Percentiles rank a stretch among this genome's conserved stretches.
phyloP scores from a whole-genome alignment of 345 rosid genomes.

The Syzygium jambos region DNA sequence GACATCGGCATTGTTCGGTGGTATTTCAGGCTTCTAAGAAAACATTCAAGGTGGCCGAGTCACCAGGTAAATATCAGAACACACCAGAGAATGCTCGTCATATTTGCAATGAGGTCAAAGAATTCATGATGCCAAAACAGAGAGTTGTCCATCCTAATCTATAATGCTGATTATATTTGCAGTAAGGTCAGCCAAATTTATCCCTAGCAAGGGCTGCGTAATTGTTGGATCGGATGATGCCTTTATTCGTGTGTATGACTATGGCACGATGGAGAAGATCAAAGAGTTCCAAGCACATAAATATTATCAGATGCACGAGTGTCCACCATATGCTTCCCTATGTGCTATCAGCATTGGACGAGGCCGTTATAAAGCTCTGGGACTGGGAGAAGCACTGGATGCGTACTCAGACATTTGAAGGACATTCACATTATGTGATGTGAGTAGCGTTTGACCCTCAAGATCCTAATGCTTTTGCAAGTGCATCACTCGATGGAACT shows the following conservation, averaged over 20 bases:
- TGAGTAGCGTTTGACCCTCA: constrained; percentile 11
- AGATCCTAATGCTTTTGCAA: constrained; percentile 14
- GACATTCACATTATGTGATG: constrained; percentile 38
- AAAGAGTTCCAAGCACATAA: constrained; percentile 26
- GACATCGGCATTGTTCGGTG: not conserved
- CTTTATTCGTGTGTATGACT: constrained; percentile 17
- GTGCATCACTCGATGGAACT: constrained; percentile 33
- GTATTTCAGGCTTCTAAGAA: constrained; percentile 2
- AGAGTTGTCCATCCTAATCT: not conserved
- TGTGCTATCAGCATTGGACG: constrained; percentile 26
- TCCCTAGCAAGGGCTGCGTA: constrained; percentile 23
- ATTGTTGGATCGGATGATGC: constrained; percentile 26
- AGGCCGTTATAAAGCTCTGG: constrained; percentile 25
- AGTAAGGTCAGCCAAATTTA: constrained; percentile 33
- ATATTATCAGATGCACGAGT: constrained; percentile 18
- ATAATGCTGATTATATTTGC: not conserved
- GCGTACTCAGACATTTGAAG: constrained; percentile 19
- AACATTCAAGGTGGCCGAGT: not conserved
- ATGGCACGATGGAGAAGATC: constrained; percentile 16
- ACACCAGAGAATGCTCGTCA: not conserved
- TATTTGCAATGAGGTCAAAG: too few species aligned
- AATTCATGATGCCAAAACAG: not conserved
- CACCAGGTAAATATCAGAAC: not conserved
- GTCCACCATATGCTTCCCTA: constrained; percentile 21
- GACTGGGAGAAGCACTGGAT: constrained; percentile 40